Conservation (phyloP, 352 stramenopile genomes). For the Phytophthora tubulina region DNA sequence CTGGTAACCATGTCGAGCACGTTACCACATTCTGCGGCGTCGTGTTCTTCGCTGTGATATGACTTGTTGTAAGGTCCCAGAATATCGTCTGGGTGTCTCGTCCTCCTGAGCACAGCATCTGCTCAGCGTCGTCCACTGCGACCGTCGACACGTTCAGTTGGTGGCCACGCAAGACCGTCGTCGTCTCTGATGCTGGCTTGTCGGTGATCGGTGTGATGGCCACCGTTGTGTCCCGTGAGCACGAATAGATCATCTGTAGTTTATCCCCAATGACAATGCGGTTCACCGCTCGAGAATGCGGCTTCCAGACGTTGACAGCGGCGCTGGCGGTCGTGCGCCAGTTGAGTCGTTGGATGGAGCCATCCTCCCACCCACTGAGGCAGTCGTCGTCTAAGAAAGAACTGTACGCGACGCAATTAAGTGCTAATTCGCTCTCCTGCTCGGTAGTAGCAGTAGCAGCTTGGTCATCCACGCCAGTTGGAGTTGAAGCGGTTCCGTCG, state of each 20-base stretch:
- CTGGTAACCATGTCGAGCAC: constrained; percentile 83
- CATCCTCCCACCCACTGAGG: constrained; percentile 80
- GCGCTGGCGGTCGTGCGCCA: constrained; percentile 36
- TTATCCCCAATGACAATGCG: constrained; percentile 55
- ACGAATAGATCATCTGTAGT: constrained; percentile 71
- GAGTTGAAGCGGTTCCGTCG: constrained; percentile 27
- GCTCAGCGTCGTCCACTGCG: constrained; percentile 60
- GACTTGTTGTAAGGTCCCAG: constrained; percentile 72
- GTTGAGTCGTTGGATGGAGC: constrained; percentile 55
- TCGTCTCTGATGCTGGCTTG: constrained; percentile 33
- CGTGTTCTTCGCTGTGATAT: constrained; percentile 66
- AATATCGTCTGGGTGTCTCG: constrained; percentile 86
- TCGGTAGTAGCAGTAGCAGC: constrained; percentile 19
- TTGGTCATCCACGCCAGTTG: constrained; percentile 22
- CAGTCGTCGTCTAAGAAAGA: constrained; percentile 42
- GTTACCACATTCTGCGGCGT: constrained; percentile 88
- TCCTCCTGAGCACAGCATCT: constrained; percentile 76
- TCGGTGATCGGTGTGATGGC: constrained; percentile 49
- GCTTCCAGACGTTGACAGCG: constrained; percentile 52
- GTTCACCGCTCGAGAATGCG: constrained; percentile 73
- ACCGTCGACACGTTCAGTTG: constrained; percentile 80
- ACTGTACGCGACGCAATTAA: constrained; percentile 65
- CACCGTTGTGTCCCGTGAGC: constrained; percentile 81
- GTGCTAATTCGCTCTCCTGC: constrained; percentile 42
- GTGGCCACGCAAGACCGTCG: constrained; percentile 54